These are phyloP conservation scores for Geosmithia morbida DNA, from an alignment of 2,329 filamentous ascomycete species.

Conservation along the genomic window DNA sequence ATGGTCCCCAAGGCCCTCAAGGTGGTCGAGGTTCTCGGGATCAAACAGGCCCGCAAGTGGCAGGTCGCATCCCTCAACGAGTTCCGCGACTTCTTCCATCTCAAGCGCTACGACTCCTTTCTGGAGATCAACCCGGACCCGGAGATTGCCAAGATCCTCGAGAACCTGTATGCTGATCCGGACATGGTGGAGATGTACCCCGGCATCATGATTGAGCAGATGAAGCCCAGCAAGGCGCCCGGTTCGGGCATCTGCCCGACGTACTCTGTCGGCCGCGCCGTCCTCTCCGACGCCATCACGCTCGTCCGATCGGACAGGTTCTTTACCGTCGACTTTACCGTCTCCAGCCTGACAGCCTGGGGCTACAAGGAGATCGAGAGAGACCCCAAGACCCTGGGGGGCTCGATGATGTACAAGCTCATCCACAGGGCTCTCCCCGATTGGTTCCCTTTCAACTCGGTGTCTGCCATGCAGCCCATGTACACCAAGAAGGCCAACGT, in stretches of 20 bases:
- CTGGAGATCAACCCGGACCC: slow-evolving; percentile 42
- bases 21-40: slow-evolving; percentile 47
- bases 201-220: slow-evolving; percentile 47
- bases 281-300: slow-evolving; percentile 44
- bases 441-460: slow-evolving; percentile 26
- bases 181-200: slow-evolving; percentile 59
- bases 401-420: slow-evolving; percentile 29
- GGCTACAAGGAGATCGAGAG: slow-evolving; percentile 21
- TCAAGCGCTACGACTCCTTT: slow-evolving; percentile 41
- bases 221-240: slow-evolving; percentile 32
- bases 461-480: slow-evolving; percentile 29
- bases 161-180: slow-evolving; percentile 45
- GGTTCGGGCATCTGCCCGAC: slow-evolving; percentile 37
- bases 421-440: slow-evolving; percentile 28
- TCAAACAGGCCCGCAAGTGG: slow-evolving; percentile 47
- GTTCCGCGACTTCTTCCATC: slow-evolving; percentile 47
- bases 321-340: slow-evolving; percentile 34
- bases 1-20: slow-evolving; percentile 44
- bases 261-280: slow-evolving; percentile 38
- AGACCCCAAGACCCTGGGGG: slow-evolving; percentile 21
- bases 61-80: slow-evolving; percentile 48
- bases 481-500: slow-evolving; percentile 26
- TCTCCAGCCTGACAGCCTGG: slow-evolving; percentile 25
- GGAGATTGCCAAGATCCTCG: slow-evolving; percentile 38
- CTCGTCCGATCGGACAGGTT: slow-evolving; percentile 46